Percentiles rank a stretch among this genome's conserved stretches.
phyloP scores from a whole-genome alignment of 2,329 filamentous ascomycete species.

The Botrytis cinerea region DNA sequence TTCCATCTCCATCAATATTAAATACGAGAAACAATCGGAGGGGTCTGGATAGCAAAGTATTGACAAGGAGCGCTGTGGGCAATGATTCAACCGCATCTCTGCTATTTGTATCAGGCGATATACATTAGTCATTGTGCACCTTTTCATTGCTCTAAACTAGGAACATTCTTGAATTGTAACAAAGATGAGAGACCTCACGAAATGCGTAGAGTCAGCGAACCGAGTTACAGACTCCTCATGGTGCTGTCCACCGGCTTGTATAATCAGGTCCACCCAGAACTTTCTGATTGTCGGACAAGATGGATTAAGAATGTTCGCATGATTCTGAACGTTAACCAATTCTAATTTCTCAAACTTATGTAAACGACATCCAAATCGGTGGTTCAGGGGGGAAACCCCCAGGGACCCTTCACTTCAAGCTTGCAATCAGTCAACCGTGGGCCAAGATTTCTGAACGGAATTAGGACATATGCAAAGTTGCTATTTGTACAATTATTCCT shows the following conservation, averaged over 20 bases:
- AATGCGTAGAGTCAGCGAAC: background rate
- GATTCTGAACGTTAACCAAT: background rate
- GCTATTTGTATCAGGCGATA: background rate
- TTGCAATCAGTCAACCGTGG: background rate
- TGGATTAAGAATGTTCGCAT: background rate
- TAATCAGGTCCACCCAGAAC: background rate
- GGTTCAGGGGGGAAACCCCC: background rate
- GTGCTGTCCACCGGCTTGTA: background rate
- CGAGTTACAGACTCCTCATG: background rate
- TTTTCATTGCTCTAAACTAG: background rate
- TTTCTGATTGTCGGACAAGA: background rate
- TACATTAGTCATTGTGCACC: background rate
- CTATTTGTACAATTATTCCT: background rate
- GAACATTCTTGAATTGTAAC: background rate
- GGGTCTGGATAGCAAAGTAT: background rate
- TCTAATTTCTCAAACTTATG: background rate
- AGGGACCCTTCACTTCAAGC: background rate
- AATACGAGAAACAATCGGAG: background rate
- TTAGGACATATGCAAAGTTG: background rate
- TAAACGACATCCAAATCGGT: background rate
- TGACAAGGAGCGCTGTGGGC: background rate
- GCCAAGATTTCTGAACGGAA: background rate
- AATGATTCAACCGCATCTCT: background rate
- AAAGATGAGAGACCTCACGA: background rate
- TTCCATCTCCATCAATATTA: background rate